These are phyloP conservation scores for Wallacemonas collosoma DNA, from an alignment of 208 protist species.

Conservation along the genomic window DNA sequence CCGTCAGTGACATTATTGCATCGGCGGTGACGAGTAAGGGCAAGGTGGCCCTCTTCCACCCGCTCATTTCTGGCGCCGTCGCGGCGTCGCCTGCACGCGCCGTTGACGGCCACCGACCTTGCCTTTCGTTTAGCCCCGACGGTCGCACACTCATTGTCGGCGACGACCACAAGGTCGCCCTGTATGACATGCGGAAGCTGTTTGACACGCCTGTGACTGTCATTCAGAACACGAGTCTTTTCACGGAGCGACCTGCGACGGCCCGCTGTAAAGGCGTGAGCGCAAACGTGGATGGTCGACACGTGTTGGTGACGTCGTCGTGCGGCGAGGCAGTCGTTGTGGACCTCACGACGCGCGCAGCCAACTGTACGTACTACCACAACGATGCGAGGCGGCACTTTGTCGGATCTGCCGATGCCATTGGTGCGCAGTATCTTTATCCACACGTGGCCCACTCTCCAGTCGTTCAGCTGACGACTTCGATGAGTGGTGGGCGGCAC, in stretches of 20 bases:
- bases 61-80: conserved; percentile 74
- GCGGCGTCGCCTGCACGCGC: conserved; percentile 48
- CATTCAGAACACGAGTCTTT: conserved; percentile 44
- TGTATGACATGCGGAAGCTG: conserved; percentile 66
- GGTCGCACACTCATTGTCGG: conserved; percentile 59
- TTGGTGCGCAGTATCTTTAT: conserved; percentile 62
- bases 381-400: conserved; percentile 58
- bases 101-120: conserved; percentile 39
- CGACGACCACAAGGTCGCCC: conserved; percentile 53
- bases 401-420: conserved; percentile 53
- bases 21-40: conserved; percentile 55
- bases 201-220: conserved; percentile 35
- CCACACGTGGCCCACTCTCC: conserved; percentile 38
- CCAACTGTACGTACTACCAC: conserved; percentile 59
- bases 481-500: conserved; percentile 63
- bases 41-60: conserved; percentile 72
- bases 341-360: conserved; percentile 35
- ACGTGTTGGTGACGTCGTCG: conserved; percentile 67
- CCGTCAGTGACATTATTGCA: conserved; percentile 61
- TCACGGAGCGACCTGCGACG: conserved; percentile 33
- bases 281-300: conserved; percentile 31
- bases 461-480: conserved; percentile 63
- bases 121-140: conserved; percentile 61
- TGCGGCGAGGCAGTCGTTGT: conserved; percentile 58
- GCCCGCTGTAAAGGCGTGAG: conserved; percentile 64